Base-by-base conservation (phyloP, 805 yeast species). In the Ogataea philodendri region DNA sequence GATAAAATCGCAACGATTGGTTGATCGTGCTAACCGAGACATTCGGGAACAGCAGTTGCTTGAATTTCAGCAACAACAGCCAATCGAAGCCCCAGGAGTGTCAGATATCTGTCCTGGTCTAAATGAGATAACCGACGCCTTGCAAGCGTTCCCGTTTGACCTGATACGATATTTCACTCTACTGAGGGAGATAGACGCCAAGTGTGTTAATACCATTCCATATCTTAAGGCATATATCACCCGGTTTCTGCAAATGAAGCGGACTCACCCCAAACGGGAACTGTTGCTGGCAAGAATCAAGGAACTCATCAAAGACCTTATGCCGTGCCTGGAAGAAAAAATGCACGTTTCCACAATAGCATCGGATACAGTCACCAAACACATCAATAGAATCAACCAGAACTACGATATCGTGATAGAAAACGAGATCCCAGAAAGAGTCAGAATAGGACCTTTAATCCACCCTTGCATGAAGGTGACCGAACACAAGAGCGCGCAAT, bases 311-410 rank as follows among this genome's bases (percentile, higher is more conserved):
- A 69, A 66, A 44, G 95, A 85, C 39, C 69, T 90, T 37, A 78
- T 90, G 67, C 97, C 97, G 1, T 85, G 96, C 43, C 63, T 90
- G 37, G 97, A 90, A 57, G 97, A 93, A 58, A 93, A 93, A 62
- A 87, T 93, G 94, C 97, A 90, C 59, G 96, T 93, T 26, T 90
- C 97, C 4, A 81, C 90, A 1, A 81, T 86, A 24, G 96, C 97
- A 15, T 73, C 85, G 19, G 97, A 89, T 49, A 72, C 81, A 9
- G 71, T 88, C 29, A 64, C 70, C 19, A 76, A 80, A 40, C 84
- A 86, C 52, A 63, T 86, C 37, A 71, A 69, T 33, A 69, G 97
- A 33, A 70, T 93, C 45, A 84, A 89, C 54, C 76, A 82, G 48
- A 95, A 85, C 54, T 89, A 77, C 65, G 84, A 83, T 30, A 83